Percentiles rank a stretch among this genome's conserved stretches.
phyloP scores from a whole-genome alignment of 2,329 filamentous ascomycete genomes.

The Coniella lustricola region DNA sequence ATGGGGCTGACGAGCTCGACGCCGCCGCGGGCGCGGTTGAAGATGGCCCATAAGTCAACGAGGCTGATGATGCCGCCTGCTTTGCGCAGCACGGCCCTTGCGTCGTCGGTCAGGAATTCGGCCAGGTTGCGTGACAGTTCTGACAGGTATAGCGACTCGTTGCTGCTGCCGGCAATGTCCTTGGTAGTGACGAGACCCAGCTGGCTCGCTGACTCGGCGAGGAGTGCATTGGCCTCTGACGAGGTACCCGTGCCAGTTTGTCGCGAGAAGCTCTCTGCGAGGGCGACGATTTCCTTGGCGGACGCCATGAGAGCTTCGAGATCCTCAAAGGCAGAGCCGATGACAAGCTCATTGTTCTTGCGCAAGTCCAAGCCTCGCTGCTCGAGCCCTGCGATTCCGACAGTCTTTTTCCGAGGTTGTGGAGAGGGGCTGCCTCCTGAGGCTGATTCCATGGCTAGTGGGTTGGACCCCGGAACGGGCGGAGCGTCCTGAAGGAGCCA shows the following conservation, averaged over 20 bases:
- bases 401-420: slow-evolving; percentile 44
- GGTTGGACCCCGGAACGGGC: slow-evolving; percentile 63
- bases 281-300: slow-evolving; percentile 88
- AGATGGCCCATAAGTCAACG: slow-evolving; percentile 88
- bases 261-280: slow-evolving; percentile 79
- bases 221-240: slow-evolving; percentile 64
- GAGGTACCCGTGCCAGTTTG: slow-evolving; percentile 56
- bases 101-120: slow-evolving; percentile 83
- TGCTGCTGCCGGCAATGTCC: slow-evolving; percentile 77
- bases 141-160: slow-evolving; percentile 82
- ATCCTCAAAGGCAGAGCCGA: slow-evolving; percentile 92
- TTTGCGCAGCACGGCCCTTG: slow-evolving; percentile 66
- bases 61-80: slow-evolving; percentile 84
- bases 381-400: slow-evolving; percentile 89
- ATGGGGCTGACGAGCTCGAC: slow-evolving; percentile 88
- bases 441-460: slow-evolving; percentile 30
- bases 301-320: slow-evolving; percentile 95
- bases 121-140: slow-evolving; percentile 79
- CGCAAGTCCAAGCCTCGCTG: slow-evolving; percentile 75
- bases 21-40: slow-evolving; percentile 86
- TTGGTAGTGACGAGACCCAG: slow-evolving; percentile 89
- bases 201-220: slow-evolving; percentile 76
- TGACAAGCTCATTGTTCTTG: slow-evolving; percentile 88
- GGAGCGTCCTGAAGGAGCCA: slow-evolving; percentile 90
- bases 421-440: slow-evolving; percentile 21